A percentile compares a stretch with the other conserved stretches of the same genome.
These are phyloP conservation scores for Penicillium flavigenum DNA, from an alignment of 495 filamentous ascomycete species.

Conservation along the genomic window DNA sequence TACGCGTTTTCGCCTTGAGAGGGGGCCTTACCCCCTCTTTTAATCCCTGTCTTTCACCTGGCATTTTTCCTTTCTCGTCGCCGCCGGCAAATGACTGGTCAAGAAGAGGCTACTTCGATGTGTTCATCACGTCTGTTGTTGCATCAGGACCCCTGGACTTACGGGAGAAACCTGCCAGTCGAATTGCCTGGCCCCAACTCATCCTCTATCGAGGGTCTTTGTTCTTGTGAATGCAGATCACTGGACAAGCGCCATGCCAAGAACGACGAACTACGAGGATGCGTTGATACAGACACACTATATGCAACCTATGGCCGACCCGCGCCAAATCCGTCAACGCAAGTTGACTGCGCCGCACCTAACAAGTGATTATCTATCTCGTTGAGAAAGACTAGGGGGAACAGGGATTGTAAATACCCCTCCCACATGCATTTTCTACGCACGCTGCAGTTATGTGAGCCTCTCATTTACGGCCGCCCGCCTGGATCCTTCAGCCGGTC, in stretches of 20 bases:
- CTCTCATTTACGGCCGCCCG: constrained; percentile 14
- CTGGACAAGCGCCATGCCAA: constrained; percentile 44
- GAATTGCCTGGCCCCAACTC: neutral
- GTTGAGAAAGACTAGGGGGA: constrained; percentile 16
- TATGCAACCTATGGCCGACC: constrained; percentile 21
- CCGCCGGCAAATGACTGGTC: neutral
- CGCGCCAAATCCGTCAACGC: constrained; percentile 24
- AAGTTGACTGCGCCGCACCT: constrained; percentile 35
- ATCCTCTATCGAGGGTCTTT: neutral
- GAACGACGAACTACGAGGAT: constrained; percentile 29
- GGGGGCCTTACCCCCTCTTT: constrained; percentile 25
- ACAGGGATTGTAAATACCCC: constrained; percentile 11
- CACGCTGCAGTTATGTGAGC: constrained; percentile 23
- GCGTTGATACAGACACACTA: constrained; percentile 20
- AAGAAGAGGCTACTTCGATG: constrained; percentile 7
- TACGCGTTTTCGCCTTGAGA: constrained; percentile 13
- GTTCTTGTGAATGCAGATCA: constrained; percentile 24
- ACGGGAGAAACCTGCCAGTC: constrained; percentile 12
- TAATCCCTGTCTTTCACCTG: constrained; percentile 23
- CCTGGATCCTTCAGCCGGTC: constrained; percentile 7
- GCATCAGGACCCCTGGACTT: constrained; percentile 5
- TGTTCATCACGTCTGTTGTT: constrained; percentile 7
- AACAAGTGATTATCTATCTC: constrained; percentile 10
- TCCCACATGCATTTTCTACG: constrained; percentile 18
- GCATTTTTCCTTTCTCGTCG: constrained; percentile 4